Evolutionary conservation across 768 basidiomycete species (phyloP).

Genomic region (Pleurotus tuoliensis): DNA sequence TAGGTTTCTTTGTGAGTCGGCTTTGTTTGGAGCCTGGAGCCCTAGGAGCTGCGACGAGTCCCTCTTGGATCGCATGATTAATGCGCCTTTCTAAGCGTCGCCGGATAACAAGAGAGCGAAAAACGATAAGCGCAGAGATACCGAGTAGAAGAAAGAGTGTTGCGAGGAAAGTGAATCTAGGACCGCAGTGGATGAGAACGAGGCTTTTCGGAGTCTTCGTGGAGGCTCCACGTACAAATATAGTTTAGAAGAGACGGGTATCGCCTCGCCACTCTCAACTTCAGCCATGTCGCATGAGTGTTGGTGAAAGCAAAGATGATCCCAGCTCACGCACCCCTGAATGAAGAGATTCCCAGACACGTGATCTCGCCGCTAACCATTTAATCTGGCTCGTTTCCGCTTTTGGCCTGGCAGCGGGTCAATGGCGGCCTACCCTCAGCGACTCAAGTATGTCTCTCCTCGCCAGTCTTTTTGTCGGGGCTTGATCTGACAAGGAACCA

Average conservation of each 20-base stretch:
- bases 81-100: constrained; percentile 51
- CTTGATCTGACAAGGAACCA: neutral
- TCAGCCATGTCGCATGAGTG: neutral
- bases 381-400: neutral
- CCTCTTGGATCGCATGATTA: constrained; percentile 49
- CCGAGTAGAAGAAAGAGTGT: constrained; percentile 6
- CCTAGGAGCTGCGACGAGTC: constrained; percentile 39
- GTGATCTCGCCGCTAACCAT: neutral
- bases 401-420: too few relatives aligned
- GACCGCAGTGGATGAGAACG: neutral
- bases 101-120: constrained; percentile 59
- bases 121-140: constrained; percentile 1
- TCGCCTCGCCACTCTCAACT: neutral
- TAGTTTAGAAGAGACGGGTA: neutral
- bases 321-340: neutral
- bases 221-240: neutral
- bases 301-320: neutral
- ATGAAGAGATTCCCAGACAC: neutral
- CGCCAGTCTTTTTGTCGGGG: too few relatives aligned
- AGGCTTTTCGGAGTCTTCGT: neutral
- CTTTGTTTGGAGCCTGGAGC: constrained; percentile 35
- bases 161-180: constrained; percentile 5
- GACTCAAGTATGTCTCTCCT: neutral
- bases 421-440: too few relatives aligned
- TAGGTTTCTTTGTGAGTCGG: constrained; percentile 45